Base-by-base conservation (phyloP, 2,329 filamentous ascomycete genomes). In the Pyrenochaeta sp. region DNA sequence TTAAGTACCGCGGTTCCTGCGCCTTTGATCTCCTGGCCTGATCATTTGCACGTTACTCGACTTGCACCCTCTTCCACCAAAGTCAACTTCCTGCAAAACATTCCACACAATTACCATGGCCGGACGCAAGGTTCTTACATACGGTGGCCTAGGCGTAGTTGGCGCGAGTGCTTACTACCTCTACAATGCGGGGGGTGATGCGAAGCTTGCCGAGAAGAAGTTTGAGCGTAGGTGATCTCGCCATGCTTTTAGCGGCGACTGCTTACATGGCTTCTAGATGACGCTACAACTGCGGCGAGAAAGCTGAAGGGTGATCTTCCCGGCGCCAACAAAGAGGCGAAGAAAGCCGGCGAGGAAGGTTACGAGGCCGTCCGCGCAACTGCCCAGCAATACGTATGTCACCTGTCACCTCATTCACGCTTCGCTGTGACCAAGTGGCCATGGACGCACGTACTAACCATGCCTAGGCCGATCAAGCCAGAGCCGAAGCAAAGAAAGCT, bases 131-230 rank as follows among this genome's bases (percentile, higher is more conserved):
- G 23, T 65, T 40, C 37, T 56, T 36, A 63, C 53, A 19, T 57
- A 47, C 36, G 71, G 67, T 52, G 53, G 70, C 50, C 56, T 74
- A 41, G 64, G 70, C 28, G 65, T 77, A 60, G 66, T 87, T 60
- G 87, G 86, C 60, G 73, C 84, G 57, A 82, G 79, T 47, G 84
- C 83, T 55, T 97, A 96, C 81, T 97, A 97, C 78, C 82, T 97
- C 52, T 99, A 96, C 80, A 80, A 76, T 37, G 88, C 92, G 11
- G 93, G 93, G 50, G 92, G 93, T 44, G 82, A 85, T 71, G 81
- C 90, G 37, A 89, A 88, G 73, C 84, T 82, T 35, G 93, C 92
- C n/a, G 84, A 91, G 81, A 89, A 93, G 79, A 80, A 94, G 72
- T 81, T 89, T 58, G 89, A 96, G 78, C 83, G 93, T 96, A 76